Conservation (phyloP, 192 early-diverging fungal species). For the Radiomyces spectabilis region DNA sequence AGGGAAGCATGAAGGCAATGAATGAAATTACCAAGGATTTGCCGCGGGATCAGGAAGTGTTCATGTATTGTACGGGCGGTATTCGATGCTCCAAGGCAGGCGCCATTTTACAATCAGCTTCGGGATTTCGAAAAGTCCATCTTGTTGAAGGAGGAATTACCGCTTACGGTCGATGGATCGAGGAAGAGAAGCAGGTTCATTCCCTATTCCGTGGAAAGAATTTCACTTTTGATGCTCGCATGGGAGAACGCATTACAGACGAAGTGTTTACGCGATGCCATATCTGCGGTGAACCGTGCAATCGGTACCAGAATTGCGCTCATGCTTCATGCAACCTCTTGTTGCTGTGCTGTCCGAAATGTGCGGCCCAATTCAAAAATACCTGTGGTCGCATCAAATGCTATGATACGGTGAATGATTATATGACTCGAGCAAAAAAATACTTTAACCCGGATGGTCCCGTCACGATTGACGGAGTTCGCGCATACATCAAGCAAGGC, state of each 20-base stretch:
- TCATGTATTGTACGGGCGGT: slow-evolving; percentile 80
- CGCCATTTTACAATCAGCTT: slow-evolving; percentile 54
- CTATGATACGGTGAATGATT: slow-evolving; percentile 34
- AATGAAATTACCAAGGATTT: slow-evolving; percentile 44
- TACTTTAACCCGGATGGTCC: slow-evolving; percentile 11
- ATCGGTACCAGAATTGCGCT: slow-evolving; percentile 61
- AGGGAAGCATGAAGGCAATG: slow-evolving; percentile 59
- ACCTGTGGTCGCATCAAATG: slow-evolving; percentile 44
- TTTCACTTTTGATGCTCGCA: slow-evolving; percentile 75
- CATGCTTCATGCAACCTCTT: slow-evolving; percentile 67
- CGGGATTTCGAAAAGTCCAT: slow-evolving; percentile 58
- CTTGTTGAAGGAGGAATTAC: slow-evolving; percentile 68
- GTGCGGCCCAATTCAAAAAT: slow-evolving; percentile 34
- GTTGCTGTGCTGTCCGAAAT: slow-evolving; percentile 59
- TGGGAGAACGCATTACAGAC: slow-evolving; percentile 62
- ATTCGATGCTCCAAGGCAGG: slow-evolving; percentile 79
- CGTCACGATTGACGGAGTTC: slow-evolving; percentile 13
- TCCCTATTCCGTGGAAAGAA: slow-evolving; percentile 72
- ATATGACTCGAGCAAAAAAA: background rate
- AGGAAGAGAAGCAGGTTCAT: slow-evolving; percentile 21
- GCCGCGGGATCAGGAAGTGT: slow-evolving; percentile 52
- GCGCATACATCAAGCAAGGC: slow-evolving; percentile 12
- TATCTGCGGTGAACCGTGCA: slow-evolving; percentile 58
- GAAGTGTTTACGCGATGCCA: slow-evolving; percentile 62
- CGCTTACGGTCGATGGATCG: slow-evolving; percentile 62